These are phyloP conservation scores for Escovopsis sp. DNA, from an alignment of 2,329 filamentous ascomycete species.

Conservation along the genomic window DNA sequence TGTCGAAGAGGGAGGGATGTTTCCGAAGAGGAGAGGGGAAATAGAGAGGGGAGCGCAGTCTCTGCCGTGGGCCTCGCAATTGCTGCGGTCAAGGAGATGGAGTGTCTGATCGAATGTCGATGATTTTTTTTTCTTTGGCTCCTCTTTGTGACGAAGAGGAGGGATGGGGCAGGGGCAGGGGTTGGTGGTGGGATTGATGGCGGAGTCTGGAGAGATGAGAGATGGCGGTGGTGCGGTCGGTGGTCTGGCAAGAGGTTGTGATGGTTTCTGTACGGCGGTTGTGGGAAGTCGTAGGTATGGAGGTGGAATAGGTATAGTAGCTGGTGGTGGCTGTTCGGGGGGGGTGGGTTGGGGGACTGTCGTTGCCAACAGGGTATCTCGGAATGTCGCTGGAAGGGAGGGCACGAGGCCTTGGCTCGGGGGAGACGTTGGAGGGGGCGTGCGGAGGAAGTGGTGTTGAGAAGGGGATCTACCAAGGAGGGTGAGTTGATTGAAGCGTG, in stretches of 20 bases:
- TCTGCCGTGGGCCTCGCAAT: too few species aligned
- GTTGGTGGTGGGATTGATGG: background rate
- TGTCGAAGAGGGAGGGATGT: constrained; percentile 8
- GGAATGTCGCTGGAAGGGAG: constrained; percentile 1
- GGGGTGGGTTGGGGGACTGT: background rate
- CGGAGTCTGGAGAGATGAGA: background rate
- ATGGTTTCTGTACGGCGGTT: too few species aligned
- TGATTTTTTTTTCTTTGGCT: constrained; percentile 1
- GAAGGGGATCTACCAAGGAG: constrained; percentile 1
- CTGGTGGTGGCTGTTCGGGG: constrained; percentile 1
- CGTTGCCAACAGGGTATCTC: background rate
- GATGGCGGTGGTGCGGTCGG: too few species aligned
- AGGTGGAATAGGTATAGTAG: constrained; percentile 1
- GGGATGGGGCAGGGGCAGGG: background rate
- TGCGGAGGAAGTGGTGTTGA: constrained; percentile 1
- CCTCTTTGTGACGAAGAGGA: background rate
- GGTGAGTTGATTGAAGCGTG: constrained; percentile 3
- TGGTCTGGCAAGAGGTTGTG: too few species aligned
- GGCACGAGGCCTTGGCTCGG: constrained; percentile 4
- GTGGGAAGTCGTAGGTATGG: too few species aligned
- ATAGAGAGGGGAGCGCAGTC: too few species aligned
- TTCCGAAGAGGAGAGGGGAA: background rate
- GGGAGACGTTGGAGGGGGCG: constrained; percentile 1
- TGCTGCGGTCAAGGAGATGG: background rate
- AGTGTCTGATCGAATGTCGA: background rate